Percentiles rank a stretch among this genome's conserved stretches.
Conservation (phyloP, 192 early-diverging fungal species). For the Umbelopsis isabellina region DNA sequence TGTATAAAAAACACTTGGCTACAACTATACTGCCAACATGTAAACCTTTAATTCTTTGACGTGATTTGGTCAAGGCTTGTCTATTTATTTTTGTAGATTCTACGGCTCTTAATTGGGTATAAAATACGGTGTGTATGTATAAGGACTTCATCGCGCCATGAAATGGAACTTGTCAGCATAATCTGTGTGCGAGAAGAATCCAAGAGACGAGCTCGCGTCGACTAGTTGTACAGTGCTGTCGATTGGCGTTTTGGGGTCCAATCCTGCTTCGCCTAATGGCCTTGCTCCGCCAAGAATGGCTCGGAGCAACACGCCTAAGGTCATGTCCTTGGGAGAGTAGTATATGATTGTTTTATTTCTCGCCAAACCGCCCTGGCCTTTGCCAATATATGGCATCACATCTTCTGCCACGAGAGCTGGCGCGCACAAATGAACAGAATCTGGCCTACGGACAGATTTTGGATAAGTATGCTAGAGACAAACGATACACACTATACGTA, state of each 20-base stretch:
- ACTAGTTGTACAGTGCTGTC: slow-evolving; percentile 19
- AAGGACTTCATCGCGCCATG: not conserved
- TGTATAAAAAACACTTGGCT: too few species aligned
- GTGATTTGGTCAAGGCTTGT: too few species aligned
- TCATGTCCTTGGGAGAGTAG: slow-evolving; percentile 36
- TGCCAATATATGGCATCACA: slow-evolving; percentile 18
- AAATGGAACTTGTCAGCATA: slow-evolving; percentile 41
- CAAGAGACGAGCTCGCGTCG: slow-evolving; percentile 31
- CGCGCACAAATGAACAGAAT: slow-evolving; percentile 40
- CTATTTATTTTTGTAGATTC: too few species aligned
- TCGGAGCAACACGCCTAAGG: slow-evolving; percentile 34
- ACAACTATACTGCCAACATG: too few species aligned
- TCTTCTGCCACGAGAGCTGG: slow-evolving; percentile 37
- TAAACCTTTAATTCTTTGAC: too few species aligned
- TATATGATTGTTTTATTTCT: slow-evolving; percentile 34
- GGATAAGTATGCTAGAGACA: not conserved
- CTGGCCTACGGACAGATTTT: slow-evolving; percentile 23
- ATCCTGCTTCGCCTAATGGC: slow-evolving; percentile 35
- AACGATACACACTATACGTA: not conserved
- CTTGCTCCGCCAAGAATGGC: slow-evolving; percentile 27
- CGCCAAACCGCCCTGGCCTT: slow-evolving; percentile 23
- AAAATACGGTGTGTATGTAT: too few species aligned
- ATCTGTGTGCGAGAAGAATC: slow-evolving; percentile 40
- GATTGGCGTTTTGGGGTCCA: not conserved
- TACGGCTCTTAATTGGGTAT: too few species aligned